Conservation (phyloP, 2,329 filamentous ascomycete species). For the Colletotrichum gigasporum region DNA sequence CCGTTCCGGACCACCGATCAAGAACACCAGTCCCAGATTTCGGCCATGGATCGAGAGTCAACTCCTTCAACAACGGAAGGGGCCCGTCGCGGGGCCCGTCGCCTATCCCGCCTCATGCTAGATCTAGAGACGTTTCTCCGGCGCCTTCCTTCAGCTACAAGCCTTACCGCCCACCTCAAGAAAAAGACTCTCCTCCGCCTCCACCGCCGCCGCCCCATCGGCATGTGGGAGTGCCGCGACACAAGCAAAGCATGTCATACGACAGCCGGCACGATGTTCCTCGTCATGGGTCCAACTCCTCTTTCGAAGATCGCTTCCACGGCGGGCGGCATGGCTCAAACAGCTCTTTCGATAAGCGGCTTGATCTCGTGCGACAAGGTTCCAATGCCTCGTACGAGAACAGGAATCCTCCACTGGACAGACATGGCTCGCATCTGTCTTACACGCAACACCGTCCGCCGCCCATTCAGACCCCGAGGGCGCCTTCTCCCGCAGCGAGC, state of each 20-base stretch:
- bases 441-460: constrained; percentile 44
- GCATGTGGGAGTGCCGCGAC: constrained; percentile 57
- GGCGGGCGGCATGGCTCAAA: constrained; percentile 50
- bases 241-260: constrained; percentile 44
- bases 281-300: constrained; percentile 49
- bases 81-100: constrained; percentile 42
- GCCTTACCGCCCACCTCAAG: constrained; percentile 38
- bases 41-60: constrained; percentile 20
- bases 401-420: constrained; percentile 37
- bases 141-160: constrained; percentile 45
- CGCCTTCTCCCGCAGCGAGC: constrained; percentile 72
- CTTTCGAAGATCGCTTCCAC: constrained; percentile 47
- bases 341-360: constrained; percentile 50
- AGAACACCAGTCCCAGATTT: constrained; percentile 5
- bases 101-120: constrained; percentile 42
- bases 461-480: constrained; percentile 63
- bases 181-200: constrained; percentile 73
- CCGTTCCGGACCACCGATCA: constrained; percentile 7
- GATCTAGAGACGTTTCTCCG: constrained; percentile 49
- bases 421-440: constrained; percentile 51
- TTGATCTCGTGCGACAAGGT: constrained; percentile 38
- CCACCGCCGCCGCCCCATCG: constrained; percentile 87
- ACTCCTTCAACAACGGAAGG: constrained; percentile 46
- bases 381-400: constrained; percentile 44
- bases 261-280: constrained; percentile 38